phyloP scores from a whole-genome alignment of 1,284 basidiomycete species.

The Kalmanozyma brasiliensis region DNA sequence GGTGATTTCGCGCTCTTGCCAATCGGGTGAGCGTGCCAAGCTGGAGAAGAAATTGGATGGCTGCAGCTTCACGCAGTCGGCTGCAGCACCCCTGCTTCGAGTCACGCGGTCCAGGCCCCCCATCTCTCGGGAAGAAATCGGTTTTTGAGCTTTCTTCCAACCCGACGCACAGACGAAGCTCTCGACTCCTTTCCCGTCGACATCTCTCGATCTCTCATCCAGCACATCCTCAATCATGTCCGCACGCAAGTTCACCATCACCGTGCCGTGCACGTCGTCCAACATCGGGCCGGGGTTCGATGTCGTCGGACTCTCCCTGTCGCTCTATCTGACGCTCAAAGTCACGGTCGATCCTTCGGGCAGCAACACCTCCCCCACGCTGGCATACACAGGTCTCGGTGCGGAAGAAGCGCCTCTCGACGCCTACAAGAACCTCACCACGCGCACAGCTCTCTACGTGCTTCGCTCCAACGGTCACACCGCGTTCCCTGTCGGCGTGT shows the following conservation, averaged over 20 bases:
- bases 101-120: too few relatives aligned
- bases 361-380: slow-evolving; percentile 70
- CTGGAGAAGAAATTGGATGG: too few relatives aligned
- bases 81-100: too few relatives aligned
- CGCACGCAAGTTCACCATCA: slow-evolving; percentile 73
- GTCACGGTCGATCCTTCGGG: slow-evolving; percentile 70
- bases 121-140: too few relatives aligned
- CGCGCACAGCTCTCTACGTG: slow-evolving; percentile 97
- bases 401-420: slow-evolving; percentile 89
- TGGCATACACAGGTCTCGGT: slow-evolving; percentile 88
- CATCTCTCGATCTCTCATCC: too few relatives aligned
- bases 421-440: slow-evolving; percentile 95
- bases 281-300: slow-evolving; percentile 99
- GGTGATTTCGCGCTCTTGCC: too few relatives aligned
- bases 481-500: slow-evolving; percentile 75
- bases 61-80: too few relatives aligned
- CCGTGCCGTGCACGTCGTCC: slow-evolving; percentile 93
- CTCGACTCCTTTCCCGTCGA: too few relatives aligned
- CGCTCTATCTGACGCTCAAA: slow-evolving; percentile 82
- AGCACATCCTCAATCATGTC: slow-evolving; percentile 2
- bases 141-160: neutral
- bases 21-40: too few relatives aligned
- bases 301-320: slow-evolving; percentile 95
- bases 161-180: neutral
- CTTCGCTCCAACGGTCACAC: slow-evolving; percentile 83